Conservation (phyloP, 2,329 filamentous ascomycete genomes). For the Fusarium scirpi region DNA sequence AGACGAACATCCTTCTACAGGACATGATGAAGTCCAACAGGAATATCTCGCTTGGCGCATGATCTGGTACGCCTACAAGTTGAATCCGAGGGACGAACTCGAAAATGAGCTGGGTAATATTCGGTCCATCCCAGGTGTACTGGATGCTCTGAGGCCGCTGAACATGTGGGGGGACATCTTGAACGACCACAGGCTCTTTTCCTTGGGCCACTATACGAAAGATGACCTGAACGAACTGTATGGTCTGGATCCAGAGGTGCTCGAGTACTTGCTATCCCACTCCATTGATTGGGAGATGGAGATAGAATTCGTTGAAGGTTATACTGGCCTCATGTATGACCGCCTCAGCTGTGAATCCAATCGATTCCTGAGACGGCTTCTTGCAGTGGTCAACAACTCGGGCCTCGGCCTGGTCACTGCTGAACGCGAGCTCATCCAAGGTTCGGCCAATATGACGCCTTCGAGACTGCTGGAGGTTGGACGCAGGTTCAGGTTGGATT, state of each 20-base stretch:
- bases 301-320: background rate
- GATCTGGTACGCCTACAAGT: constrained; percentile 27
- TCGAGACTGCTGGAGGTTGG: background rate
- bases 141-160: background rate
- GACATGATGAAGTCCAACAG: constrained; percentile 25
- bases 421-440: background rate
- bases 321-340: background rate
- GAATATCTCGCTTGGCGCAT: constrained; percentile 33
- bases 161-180: constrained; percentile 31
- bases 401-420: background rate
- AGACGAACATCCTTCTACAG: background rate
- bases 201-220: background rate
- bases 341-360: background rate
- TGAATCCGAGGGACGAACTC: constrained; percentile 1
- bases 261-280: background rate
- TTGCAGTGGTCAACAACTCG: background rate
- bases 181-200: constrained; percentile 19
- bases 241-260: background rate
- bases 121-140: background rate
- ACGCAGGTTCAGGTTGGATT: background rate
- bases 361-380: background rate
- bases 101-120: background rate
- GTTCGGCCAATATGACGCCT: background rate
- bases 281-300: background rate
- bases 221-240: background rate